A percentile compares a stretch with the other conserved stretches of the same genome.
Conservation (phyloP, 2,329 filamentous ascomycete species). For the Fusarium abutilonis region DNA sequence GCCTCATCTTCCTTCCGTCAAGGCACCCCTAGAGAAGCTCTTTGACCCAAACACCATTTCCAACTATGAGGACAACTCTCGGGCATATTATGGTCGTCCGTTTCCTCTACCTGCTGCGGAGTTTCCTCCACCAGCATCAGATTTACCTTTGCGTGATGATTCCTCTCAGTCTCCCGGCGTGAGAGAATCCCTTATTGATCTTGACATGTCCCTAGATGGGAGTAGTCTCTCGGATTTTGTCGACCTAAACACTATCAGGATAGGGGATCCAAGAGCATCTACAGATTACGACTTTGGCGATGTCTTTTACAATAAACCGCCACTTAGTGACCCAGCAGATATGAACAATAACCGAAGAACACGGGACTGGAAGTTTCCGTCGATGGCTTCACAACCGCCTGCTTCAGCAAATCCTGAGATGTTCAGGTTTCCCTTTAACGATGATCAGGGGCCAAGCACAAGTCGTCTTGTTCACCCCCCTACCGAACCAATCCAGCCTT, state of each 20-base stretch:
- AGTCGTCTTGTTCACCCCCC: slow-evolving; percentile 61
- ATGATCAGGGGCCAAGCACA: slow-evolving; percentile 46
- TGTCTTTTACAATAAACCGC: slow-evolving; percentile 57
- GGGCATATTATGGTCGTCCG: slow-evolving; percentile 65
- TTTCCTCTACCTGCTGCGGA: slow-evolving; percentile 57
- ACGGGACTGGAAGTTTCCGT: slow-evolving; percentile 68
- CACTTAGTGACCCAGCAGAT: slow-evolving; percentile 68
- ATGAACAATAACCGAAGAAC: slow-evolving; percentile 61
- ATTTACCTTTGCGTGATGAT: slow-evolving; percentile 68
- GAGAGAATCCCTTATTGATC: slow-evolving; percentile 72
- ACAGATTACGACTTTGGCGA: slow-evolving; percentile 62
- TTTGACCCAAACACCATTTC: slow-evolving; percentile 74
- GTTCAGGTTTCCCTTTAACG: slow-evolving; percentile 60
- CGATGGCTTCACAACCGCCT: slow-evolving; percentile 55
- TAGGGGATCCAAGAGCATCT: slow-evolving; percentile 58
- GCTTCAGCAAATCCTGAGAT: slow-evolving; percentile 64
- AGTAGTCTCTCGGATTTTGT: slow-evolving; percentile 66
- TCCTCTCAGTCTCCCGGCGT: slow-evolving; percentile 60
- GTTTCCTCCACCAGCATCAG: slow-evolving; percentile 55
- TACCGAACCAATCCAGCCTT: slow-evolving; percentile 60
- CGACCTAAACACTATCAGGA: slow-evolving; percentile 69
- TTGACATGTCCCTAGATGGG: slow-evolving; percentile 68
- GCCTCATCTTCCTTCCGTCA: slow-evolving; percentile 65
- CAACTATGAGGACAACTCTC: slow-evolving; percentile 71
- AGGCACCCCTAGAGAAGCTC: slow-evolving; percentile 69